Conservation (phyloP, 2,329 filamentous ascomycete species). For the Moelleriella libera region DNA sequence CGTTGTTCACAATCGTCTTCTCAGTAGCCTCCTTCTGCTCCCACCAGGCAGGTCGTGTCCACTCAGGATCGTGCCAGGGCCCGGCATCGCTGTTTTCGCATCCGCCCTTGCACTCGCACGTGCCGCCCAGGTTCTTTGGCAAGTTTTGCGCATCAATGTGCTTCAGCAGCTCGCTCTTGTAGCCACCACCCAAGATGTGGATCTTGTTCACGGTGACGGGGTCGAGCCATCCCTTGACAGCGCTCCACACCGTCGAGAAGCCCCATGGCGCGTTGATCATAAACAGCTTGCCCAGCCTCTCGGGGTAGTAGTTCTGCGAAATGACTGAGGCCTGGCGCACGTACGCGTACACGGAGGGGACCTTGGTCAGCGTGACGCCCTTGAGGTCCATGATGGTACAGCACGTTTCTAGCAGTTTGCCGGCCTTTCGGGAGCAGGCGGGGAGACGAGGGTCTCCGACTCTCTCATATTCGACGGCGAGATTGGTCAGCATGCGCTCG, state of each 20-base stretch:
- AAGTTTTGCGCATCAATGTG: constrained; percentile 87
- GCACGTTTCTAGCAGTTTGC: constrained; percentile 86
- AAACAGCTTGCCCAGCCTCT: constrained; percentile 90
- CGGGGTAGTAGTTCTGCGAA: constrained; percentile 98
- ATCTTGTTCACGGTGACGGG: constrained; percentile 96
- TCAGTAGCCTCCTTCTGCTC: constrained; percentile 28
- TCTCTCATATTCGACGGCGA: constrained; percentile 96
- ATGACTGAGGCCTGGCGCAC: constrained; percentile 73
- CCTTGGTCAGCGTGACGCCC: constrained; percentile 73
- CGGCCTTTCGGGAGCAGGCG: constrained; percentile 85
- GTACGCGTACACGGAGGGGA: constrained; percentile 76
- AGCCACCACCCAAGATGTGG: constrained; percentile 67
- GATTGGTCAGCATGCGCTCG: constrained; percentile 91
- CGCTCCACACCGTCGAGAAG: constrained; percentile 71
- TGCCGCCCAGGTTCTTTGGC: constrained; percentile 72
- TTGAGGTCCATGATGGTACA: constrained; percentile 98
- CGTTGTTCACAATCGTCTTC: constrained; percentile 23
- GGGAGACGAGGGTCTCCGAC: constrained; percentile 84
- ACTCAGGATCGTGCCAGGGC: constrained; percentile 65
- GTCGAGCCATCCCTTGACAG: constrained; percentile 90
- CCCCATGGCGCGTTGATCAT: constrained; percentile 97
- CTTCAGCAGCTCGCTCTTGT: constrained; percentile 69
- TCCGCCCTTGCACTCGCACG: constrained; percentile 67
- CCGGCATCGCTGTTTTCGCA: constrained; percentile 81
- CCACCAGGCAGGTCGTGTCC: constrained; percentile 51